Percentiles rank a stretch among this genome's conserved stretches.
Evolutionary conservation across 805 yeast genomes (phyloP).

Genomic region (Debaryomyces maramus): DNA sequence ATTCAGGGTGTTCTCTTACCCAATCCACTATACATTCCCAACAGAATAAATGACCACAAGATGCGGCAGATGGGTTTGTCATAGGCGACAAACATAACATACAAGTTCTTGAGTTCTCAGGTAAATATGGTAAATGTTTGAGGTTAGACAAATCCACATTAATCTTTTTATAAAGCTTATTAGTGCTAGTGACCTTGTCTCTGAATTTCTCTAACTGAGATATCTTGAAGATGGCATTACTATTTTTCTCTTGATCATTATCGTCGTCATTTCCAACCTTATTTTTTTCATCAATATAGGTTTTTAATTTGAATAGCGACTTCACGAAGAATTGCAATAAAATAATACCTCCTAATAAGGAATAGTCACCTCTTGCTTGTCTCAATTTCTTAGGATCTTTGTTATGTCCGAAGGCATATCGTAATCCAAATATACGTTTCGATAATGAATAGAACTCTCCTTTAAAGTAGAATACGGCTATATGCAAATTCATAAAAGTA

Average conservation of each 20-base stretch:
- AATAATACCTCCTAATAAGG: constrained; percentile 66
- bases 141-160: constrained; percentile 58
- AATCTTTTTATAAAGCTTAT: constrained; percentile 12
- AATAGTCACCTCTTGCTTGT: constrained; percentile 62
- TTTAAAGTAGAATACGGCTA: constrained; percentile 77
- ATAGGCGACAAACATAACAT: constrained; percentile 80
- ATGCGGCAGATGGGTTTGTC: constrained; percentile 80
- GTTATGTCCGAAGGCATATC: constrained; percentile 74
- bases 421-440: constrained; percentile 73
- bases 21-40: constrained; percentile 90
- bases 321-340: constrained; percentile 54
- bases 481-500: constrained; percentile 62
- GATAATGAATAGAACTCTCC: constrained; percentile 81
- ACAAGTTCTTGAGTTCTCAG: constrained; percentile 70
- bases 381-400: constrained; percentile 42
- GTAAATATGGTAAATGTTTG: constrained; percentile 60
- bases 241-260: constrained; percentile 7
- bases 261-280: constrained; percentile 12
- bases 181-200: not conserved
- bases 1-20: constrained; percentile 84
- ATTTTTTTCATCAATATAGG: constrained; percentile 18
- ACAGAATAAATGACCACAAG: constrained; percentile 92
- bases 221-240: constrained; percentile 1
- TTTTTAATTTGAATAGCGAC: constrained; percentile 32
- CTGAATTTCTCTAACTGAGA: constrained; percentile 7